Evolutionary conservation across 768 basidiomycete species (phyloP), one percentile per base, ranked within the genome.

Genomic region (Auriscalpium microsporum): DNA sequence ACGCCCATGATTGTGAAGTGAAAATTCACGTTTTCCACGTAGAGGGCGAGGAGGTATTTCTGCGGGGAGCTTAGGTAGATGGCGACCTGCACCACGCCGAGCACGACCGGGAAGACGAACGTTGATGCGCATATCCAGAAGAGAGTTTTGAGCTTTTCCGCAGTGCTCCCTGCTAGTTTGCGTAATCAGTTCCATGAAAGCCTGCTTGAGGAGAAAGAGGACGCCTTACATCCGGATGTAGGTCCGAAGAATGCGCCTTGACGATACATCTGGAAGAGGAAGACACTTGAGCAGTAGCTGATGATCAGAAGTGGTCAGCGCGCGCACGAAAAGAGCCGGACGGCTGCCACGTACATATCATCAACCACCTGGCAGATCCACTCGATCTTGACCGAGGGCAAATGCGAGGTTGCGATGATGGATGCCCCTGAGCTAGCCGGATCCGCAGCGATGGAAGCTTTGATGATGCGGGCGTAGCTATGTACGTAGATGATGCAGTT

Each of bases 311-410:
- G 8, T 8, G 8, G 28, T 48, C 47, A 33, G 19, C 19, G 7
- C 3, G 14, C 2, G n/a, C 10, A 14, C 28, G 28, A 28, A 28
- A 4, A 7, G 28, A 48, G 10, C 7, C 14, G 47, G 10, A 48
- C 19, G n/a, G 21, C 8, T 21, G 21, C 8, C 16, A 45, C 44
- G 19, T 48, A 48, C 47, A 23, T 23, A 14, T 48, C 28, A n/a
- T 48, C 47, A 9, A 68, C 56, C 46, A 73, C 64, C 54, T 73
- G 68, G 33, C 70, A 54, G 17, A 65, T 56, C 70, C 68, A 72
- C 58, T 69, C 71, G 3, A 67, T 56, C 52, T 66, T 63, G 21
- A 50, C 49, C 33, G 8, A 16, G 8, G 49, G 14, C 16, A 35
- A 34, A 33, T 37, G 23, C 10, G 49, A 13, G 4, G 28, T 50